Percentiles rank a stretch among this genome's conserved stretches.
phyloP scores from a whole-genome alignment of 352 stramenopile species.

The Blastocystis sp. region DNA sequence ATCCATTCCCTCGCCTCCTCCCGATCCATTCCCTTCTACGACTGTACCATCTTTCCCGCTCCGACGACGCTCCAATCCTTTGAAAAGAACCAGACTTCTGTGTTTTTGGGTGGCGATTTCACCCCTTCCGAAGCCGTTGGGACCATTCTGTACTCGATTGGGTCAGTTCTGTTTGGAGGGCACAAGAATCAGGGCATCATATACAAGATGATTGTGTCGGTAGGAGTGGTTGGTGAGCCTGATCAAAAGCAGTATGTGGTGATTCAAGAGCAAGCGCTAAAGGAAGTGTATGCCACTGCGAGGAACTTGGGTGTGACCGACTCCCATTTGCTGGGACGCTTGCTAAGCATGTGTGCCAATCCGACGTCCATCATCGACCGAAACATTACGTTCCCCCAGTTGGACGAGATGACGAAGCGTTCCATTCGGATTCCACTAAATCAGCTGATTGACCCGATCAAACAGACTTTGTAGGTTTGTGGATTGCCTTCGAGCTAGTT shows the following conservation, averaged over 20 bases:
- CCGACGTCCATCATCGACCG: constrained; percentile 15
- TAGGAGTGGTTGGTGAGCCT: background rate
- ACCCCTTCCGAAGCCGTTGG: background rate
- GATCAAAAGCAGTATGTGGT: constrained; percentile 32
- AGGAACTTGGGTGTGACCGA: constrained; percentile 10
- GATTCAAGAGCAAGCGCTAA: constrained; percentile 48
- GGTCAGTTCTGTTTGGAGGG: background rate
- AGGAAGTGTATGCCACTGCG: constrained; percentile 39
- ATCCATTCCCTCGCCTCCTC: background rate
- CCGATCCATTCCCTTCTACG: constrained; percentile 5
- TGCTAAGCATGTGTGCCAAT: constrained; percentile 9
- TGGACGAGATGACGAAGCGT: background rate
- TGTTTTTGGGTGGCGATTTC: constrained; percentile 24
- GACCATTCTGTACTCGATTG: background rate
- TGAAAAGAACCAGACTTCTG: constrained; percentile 17
- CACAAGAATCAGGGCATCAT: constrained; percentile 45
- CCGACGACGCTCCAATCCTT: constrained; percentile 36
- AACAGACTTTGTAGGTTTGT: constrained; percentile 7
- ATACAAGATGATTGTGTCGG: constrained; percentile 47
- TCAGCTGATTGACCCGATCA: background rate
- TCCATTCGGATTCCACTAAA: constrained; percentile 2
- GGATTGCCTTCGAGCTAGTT: background rate
- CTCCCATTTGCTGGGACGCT: background rate
- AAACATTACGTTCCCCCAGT: background rate
- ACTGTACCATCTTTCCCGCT: background rate